Base-by-base conservation (phyloP, 305 asterid genomes). In the Ajuga reptans region DNA sequence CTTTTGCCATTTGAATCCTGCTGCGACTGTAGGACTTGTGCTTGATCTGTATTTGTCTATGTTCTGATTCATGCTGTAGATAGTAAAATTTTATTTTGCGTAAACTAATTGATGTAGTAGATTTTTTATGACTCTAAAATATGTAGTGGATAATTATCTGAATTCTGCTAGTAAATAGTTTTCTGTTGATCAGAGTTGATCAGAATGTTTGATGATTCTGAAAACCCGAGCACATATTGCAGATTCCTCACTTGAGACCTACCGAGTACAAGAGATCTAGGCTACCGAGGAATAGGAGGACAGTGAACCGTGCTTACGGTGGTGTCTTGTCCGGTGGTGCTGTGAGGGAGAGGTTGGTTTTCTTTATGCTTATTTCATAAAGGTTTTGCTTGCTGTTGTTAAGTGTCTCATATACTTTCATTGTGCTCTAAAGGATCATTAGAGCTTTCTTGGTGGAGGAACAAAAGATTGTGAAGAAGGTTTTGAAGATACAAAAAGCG, bases 181-280 rank as follows among this genome's bases (percentile, higher is more conserved):
- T 56, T 55, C 39, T 11, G 12, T 54, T 27, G 5, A 10, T 17
- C n/a, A n/a, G n/a, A n/a, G 0, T 0, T 15, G 3, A 34, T 6
- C 16, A n/a, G 0, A 10, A 11, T 59, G 6, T 12, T 29, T 8
- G 55, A 39, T 51, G 29, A 9, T 65, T 16, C 1, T 8, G 14
- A 4, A 17, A 62, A 4, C 16, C 31, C 16, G 10, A 63, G 4
- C 2, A 10, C 5, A 2, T 12, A 54, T 14, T 69, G 52, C 78
- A 84, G 86, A 78, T 82, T 76, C 86, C 89, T 55, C 89, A 81
- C 73, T 68, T 84, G 81, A 81, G 89, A 81, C 85, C 85, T 57
- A 74, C 82, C 7, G 86, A 84, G 77, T 84, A 84, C 78, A 84
- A 82, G 80, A 78, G 89, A 79, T 76, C 87, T 56, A 78, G 89